These are phyloP conservation scores for Oxalis stricta DNA, from an alignment of 441 rosid species.

Conservation along the genomic window DNA sequence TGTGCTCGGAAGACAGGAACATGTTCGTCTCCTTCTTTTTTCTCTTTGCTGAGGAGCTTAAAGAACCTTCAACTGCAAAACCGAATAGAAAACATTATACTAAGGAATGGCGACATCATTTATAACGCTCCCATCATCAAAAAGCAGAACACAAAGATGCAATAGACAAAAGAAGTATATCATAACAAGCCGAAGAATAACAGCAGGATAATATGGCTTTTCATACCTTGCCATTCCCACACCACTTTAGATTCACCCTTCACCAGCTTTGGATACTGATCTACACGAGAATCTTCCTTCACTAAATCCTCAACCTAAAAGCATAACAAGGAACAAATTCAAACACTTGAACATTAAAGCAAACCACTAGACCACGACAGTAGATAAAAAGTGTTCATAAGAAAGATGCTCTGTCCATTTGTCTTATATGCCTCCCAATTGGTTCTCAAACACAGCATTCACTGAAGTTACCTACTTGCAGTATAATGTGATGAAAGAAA, in stretches of 20 bases:
- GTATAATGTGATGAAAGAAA: too few relatives aligned
- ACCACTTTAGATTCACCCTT: constrained; percentile 91
- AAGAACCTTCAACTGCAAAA: constrained; percentile 58
- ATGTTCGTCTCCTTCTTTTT: constrained; percentile 25
- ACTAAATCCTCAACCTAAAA: constrained; percentile 73
- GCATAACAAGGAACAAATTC: neutral
- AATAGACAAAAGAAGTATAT: too few relatives aligned
- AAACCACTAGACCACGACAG: too few relatives aligned
- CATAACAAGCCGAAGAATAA: too few relatives aligned
- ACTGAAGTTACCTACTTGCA: too few relatives aligned
- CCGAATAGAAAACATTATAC: constrained; percentile 1
- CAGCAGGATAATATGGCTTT: neutral
- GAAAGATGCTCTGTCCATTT: too few relatives aligned
- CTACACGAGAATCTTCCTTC: constrained; percentile 83
- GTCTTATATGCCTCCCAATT: too few relatives aligned
- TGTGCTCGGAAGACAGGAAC: constrained; percentile 12
- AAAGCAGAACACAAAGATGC: neutral
- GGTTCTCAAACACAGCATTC: too few relatives aligned
- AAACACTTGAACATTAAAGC: neutral
- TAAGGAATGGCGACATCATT: neutral
- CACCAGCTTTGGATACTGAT: constrained; percentile 62
- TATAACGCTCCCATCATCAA: neutral
- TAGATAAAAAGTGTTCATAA: too few relatives aligned
- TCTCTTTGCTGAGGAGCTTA: constrained; percentile 45
- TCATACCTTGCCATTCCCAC: constrained; percentile 96